Base-by-base conservation (phyloP, 176 grass and related monocot species). In the Oryza meridionalis region DNA sequence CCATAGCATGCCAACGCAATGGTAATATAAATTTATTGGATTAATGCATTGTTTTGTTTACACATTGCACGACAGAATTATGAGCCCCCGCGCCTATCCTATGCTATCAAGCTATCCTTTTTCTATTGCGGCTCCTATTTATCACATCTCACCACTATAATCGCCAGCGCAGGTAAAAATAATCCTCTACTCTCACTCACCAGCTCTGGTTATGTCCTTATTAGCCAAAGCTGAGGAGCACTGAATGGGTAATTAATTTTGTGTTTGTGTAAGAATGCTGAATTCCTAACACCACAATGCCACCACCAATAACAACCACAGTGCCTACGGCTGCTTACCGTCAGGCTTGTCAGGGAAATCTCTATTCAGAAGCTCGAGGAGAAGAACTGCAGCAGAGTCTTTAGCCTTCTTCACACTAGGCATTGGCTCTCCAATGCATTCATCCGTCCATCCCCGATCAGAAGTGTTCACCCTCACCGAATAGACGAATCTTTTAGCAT, bases 401-500 rank as follows among this genome's bases (percentile, higher is more conserved):
- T 94, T 99, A 2, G 96, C 89, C 81, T 96, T 99, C 81, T 99
- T 99, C 69, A 96, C 96, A 58, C 93, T 99, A 0, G 93, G 96
- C 96, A 96, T 99, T 14, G 96, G 91, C 44, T 96, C 93, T 46
- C 96, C 96, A 73, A 99, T 72, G 86, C 96, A 99, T 53, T 96
- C 96, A 24, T 96, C 93, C 3, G 96, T 99, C 96, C 96, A 99
- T 6, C 96, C 91, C 4, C 86, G 78, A 47, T 94, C 91, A 3
- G 96, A 86, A 31, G 96, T 99, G 61, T 96, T 99, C 45, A 96
- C 91, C 22, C 93, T 88, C 7, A 99, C 93, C 1, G 91, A 93
- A 32, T 99, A 96, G 16, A 94, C 86, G 55, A 99, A 99, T 75
- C 93, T 92, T 83, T 92, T 99, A 2, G 93, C 96, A 89, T 99